Evolutionary conservation across 495 filamentous ascomycete species (phyloP), one percentile per base, ranked within the genome.

Genomic region (Penicillium psychrofluorescens): DNA sequence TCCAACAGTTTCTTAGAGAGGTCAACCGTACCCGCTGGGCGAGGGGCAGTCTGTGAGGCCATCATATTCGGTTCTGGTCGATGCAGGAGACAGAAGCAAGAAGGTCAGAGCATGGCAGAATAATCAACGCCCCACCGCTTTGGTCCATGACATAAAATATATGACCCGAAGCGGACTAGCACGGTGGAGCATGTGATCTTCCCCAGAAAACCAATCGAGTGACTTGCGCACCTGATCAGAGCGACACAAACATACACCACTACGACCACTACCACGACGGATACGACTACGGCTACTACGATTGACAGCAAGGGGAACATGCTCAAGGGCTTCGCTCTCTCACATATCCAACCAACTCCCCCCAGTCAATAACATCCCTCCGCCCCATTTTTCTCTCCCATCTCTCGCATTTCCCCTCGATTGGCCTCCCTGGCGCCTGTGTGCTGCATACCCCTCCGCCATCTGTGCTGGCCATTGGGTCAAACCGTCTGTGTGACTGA

Each of bases 1-100:
- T 81, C 81, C n/a, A 83, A 81, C 15, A 88, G 73, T 41, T 74
- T 79, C 46, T 80, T 70, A 38, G 72, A 76, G 9, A 81, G 66
- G 54, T 80, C 77, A 16, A 81, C 71, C 43, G 81, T 79, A 12
- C 59, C 54, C 36, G 58, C 38, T 38, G 59, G 42, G 15, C 64
- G 38, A 27, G 44, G 35, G 9, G 54, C 45, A 29, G 38, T 41
- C 12, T 51, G 40, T 22, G 65, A 58, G 11, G 62, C 56, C 63
- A 67, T 68, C 22, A 22, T 22, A 22, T 22, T 22, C 6, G 22
- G 22, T 22, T 22, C 22, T 22, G 22, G 22, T 22, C 22, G 22
- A 22, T 22, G 22, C 22, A 22, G 22, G 22, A 22, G 22, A 22
- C 22, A 3, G 6, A 22, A 22, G 22, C 1, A 22, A 22, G 22